Percentiles rank a stretch among this genome's conserved stretches.
These are phyloP conservation scores for Botrytis cinerea DNA, from an alignment of 2,329 filamentous ascomycete genomes.

Conservation along the genomic window DNA sequence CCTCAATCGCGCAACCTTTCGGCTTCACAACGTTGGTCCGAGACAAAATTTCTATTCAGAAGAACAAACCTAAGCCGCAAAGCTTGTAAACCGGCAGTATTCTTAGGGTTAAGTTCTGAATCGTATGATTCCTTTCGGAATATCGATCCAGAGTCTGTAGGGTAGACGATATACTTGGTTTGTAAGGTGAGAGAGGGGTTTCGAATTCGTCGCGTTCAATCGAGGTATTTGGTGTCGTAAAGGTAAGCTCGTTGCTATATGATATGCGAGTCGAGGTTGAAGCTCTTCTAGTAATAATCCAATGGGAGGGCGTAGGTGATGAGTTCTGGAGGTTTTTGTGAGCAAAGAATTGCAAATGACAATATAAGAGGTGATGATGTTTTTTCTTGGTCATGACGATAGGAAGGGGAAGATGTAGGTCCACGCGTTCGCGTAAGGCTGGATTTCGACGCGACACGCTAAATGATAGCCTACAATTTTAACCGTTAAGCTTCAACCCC, in stretches of 20 bases:
- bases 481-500: background rate
- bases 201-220: constrained; percentile 23
- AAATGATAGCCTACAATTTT: background rate
- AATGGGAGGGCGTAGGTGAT: constrained; percentile 26
- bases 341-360: constrained; percentile 33
- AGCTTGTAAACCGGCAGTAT: constrained; percentile 67
- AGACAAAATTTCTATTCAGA: constrained; percentile 59
- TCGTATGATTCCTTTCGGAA: constrained; percentile 68
- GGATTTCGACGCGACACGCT: constrained; percentile 8
- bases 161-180: constrained; percentile 72
- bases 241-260: constrained; percentile 35
- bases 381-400: background rate
- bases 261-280: constrained; percentile 28
- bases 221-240: constrained; percentile 33
- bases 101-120: constrained; percentile 98
- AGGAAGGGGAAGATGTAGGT: background rate
- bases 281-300: constrained; percentile 28
- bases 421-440: constrained; percentile 8
- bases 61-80: constrained; percentile 70
- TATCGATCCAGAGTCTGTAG: constrained; percentile 75
- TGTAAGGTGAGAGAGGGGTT: constrained; percentile 51
- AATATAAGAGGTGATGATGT: constrained; percentile 33
- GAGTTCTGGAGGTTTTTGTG: constrained; percentile 13
- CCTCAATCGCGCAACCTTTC: constrained; percentile 55
- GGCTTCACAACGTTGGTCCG: constrained; percentile 38